Percentiles rank a stretch among this genome's conserved stretches.
phyloP scores from a whole-genome alignment of 2,329 filamentous ascomycete genomes.

The Trichoderma oligosporum region DNA sequence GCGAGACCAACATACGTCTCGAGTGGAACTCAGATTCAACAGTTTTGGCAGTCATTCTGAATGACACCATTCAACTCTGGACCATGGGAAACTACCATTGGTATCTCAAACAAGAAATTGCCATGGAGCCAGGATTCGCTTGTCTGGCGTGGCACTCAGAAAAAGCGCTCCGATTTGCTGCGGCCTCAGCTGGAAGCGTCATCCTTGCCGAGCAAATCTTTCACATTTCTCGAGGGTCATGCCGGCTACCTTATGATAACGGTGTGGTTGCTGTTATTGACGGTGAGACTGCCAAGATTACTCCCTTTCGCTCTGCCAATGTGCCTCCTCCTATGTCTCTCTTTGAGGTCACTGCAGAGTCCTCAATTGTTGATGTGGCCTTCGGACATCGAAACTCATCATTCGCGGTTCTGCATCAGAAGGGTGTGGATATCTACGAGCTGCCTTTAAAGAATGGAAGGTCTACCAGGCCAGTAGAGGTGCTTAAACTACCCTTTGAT shows the following conservation, averaged over 20 bases:
- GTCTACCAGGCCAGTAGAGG: slow-evolving; percentile 42
- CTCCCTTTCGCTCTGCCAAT: slow-evolving; percentile 77
- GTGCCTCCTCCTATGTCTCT: slow-evolving; percentile 91
- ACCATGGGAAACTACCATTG: slow-evolving; percentile 97
- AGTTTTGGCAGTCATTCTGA: slow-evolving; percentile 76
- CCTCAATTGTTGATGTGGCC: slow-evolving; percentile 68
- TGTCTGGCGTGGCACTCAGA: slow-evolving; percentile 78
- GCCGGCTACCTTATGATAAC: slow-evolving; percentile 67
- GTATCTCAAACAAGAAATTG: slow-evolving; percentile 90
- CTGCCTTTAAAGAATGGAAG: slow-evolving; percentile 62
- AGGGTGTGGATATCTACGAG: slow-evolving; percentile 63
- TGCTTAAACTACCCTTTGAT: slow-evolving; percentile 39
- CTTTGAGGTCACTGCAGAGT: slow-evolving; percentile 62
- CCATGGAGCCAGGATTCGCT: slow-evolving; percentile 30
- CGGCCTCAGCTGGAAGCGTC: slow-evolving; percentile 49
- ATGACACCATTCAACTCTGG: slow-evolving; percentile 82
- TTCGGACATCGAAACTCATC: slow-evolving; percentile 62
- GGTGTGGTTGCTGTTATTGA: slow-evolving; percentile 83
- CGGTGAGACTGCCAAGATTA: slow-evolving; percentile 74
- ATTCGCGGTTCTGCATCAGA: slow-evolving; percentile 69
- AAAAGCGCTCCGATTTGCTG: slow-evolving; percentile 65
- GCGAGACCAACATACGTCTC: slow-evolving; percentile 54
- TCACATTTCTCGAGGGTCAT: slow-evolving; percentile 63
- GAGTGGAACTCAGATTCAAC: slow-evolving; percentile 92
- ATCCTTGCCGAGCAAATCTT: slow-evolving; percentile 65